Evolutionary conservation across 2,329 filamentous ascomycete species (phyloP).

Genomic region (Talaromyces sp.): DNA sequence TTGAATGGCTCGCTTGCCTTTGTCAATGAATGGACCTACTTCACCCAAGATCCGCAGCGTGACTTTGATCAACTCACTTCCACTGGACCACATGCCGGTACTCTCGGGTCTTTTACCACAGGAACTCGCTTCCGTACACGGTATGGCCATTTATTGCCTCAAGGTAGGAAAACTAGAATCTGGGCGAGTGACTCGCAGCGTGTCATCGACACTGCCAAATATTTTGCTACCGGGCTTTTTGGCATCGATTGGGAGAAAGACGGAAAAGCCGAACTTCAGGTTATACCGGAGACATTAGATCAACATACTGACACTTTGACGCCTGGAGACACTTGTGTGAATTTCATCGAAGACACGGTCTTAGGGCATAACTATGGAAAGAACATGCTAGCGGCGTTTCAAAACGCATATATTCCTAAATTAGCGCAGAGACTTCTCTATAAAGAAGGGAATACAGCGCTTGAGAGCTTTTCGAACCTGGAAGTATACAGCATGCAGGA

Average conservation of each 20-base stretch:
- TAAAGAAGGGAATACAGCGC: conserved; percentile 16
- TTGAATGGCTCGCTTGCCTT: conserved; percentile 50
- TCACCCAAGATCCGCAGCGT: conserved; percentile 39
- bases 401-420: conserved; percentile 41
- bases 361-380: conserved; percentile 48
- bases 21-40: conserved; percentile 50
- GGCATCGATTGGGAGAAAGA: conserved; percentile 41
- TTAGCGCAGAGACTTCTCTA: conserved; percentile 40
- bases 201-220: conserved; percentile 51
- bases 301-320: conserved; percentile 51
- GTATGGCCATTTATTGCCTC: conserved; percentile 43
- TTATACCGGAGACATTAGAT: conserved; percentile 49
- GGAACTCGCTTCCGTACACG: conserved; percentile 50
- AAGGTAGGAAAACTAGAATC: conserved; percentile 31
- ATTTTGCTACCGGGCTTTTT: conserved; percentile 52
- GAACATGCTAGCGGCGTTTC: conserved; percentile 42
- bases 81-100: conserved; percentile 53
- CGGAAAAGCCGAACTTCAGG: conserved; percentile 37
- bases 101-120: conserved; percentile 48
- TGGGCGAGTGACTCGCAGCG: conserved; percentile 52
- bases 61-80: conserved; percentile 50
- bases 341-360: conserved; percentile 30
- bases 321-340: conserved; percentile 43
- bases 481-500: conserved; percentile 57
- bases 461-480: conserved; percentile 39